Evolutionary conservation across 345 rosid species (phyloP), one percentile per base, ranked within the genome.

Genomic region (Arabidopsis suecica): DNA sequence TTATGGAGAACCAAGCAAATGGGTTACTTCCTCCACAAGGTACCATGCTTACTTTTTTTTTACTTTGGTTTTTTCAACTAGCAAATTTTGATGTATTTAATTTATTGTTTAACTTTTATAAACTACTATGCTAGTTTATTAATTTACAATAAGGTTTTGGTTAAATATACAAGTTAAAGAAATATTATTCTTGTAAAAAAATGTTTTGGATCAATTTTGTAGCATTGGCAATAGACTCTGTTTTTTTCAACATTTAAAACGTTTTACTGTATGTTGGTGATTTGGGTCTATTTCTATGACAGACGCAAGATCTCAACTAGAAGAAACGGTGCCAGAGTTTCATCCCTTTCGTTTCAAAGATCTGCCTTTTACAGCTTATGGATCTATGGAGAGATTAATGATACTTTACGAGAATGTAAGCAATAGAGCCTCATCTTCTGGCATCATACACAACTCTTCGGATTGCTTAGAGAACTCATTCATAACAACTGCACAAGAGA

Each of bases 1-100:
- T 78, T 56, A 57, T 36, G 34, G 71, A 47, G 4, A 72, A 76
- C 23, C 67, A 59, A 42, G 65, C 32, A 33, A 61, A 76, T 37
- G 84, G 86, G 20, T 8, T 13, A 25, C 45, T 83, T 49, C 82
- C 85, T 32, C 41, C 63, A 1, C 78, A 67, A 72, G 88, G 89
- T 86, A 62, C 9, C 14, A 2, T n/a, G 25, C 4, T 11, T 22
- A 10, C 1, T 44, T 13, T 22, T 13, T 22, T 22, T 47, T 7
- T 8, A 8, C 55, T 9, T 22, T 4, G 12, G 5, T 47, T 3
- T 47, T 47, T 47, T 47, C 51, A 47, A 47, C 50, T n/a, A 45
- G 18, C 12, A 25, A 25, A 25, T 25, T 25, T 44, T 44, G 3
- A 37, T 37, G 40, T 37, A 7, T 37, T 2, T 37, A 37, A 2